Conservation (phyloP, 352 stramenopile species). For the Thraustochytrium striatum region DNA sequence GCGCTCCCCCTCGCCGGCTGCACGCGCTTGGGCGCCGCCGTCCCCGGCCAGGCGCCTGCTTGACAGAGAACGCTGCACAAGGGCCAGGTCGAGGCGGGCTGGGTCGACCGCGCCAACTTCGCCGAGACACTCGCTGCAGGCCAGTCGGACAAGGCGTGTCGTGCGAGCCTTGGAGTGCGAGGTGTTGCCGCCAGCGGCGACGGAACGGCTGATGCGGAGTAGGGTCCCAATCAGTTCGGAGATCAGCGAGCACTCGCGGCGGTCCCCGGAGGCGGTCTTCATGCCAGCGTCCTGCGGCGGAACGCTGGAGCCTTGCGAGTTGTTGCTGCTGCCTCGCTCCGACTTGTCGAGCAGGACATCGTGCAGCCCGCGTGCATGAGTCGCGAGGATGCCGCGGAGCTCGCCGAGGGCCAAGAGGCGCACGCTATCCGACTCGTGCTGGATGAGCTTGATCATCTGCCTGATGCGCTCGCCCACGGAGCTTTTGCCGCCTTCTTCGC, state of each 20-base stretch:
- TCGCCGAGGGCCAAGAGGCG: conserved; percentile 27
- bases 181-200: not conserved
- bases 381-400: not conserved
- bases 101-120: conserved; percentile 32
- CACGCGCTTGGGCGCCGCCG: not conserved
- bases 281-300: not conserved
- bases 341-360: conserved; percentile 43
- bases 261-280: conserved; percentile 11
- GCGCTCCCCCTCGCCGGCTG: not conserved
- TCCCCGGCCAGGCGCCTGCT: not conserved
- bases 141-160: conserved; percentile 14
- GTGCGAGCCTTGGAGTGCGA: not conserved
- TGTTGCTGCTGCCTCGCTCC: no score
- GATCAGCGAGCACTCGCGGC: not conserved
- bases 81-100: conserved; percentile 17
- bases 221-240: conserved; percentile 28
- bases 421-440: conserved; percentile 36
- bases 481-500: not conserved
- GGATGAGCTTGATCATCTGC: conserved; percentile 29
- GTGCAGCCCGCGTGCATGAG: not conserved
- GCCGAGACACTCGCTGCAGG: conserved; percentile 18
- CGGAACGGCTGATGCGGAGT: conserved; percentile 29
- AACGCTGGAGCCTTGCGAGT: no score
- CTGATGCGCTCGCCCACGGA: not conserved
- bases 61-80: conserved; percentile 1